Evolutionary conservation across 345 rosid species (phyloP).

Genomic region (Mercurialis annua): DNA sequence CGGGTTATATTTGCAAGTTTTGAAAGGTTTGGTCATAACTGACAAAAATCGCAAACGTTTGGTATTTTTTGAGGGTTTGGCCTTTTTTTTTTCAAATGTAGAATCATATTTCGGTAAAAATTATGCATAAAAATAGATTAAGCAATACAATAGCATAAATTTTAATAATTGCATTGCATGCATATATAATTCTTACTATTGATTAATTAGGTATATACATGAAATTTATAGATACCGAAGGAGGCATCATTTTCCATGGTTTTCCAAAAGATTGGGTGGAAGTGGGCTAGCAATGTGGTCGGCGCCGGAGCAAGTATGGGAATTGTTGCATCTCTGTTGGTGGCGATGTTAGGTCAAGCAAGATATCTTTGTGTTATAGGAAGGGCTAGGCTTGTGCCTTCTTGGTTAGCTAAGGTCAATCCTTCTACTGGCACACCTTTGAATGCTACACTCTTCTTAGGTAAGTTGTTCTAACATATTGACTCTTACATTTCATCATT

Average conservation of each 20-base stretch:
- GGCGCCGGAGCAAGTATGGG: conserved; percentile 96
- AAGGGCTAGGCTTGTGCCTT: conserved; percentile 80
- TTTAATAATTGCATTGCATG: no score
- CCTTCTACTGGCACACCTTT: conserved; percentile 94
- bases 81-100: no score
- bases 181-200: neutral
- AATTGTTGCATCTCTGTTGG: conserved; percentile 87
- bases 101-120: no score
- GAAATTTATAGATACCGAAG: conserved; percentile 43
- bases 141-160: no score
- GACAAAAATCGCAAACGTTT: no score
- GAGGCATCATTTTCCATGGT: conserved; percentile 65
- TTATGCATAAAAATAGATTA: no score
- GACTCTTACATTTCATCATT: neutral
- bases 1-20: no score
- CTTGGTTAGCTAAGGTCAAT: conserved; percentile 87
- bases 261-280: conserved; percentile 64
- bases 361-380: conserved; percentile 92
- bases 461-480: conserved; percentile 28
- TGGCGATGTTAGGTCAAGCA: conserved; percentile 98
- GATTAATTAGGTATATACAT: neutral
- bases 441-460: conserved; percentile 92
- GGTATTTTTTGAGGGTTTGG: no score
- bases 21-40: no score
- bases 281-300: conserved; percentile 83